Evolutionary conservation across 148 eudicot genomes (phyloP).

Genomic region (Cornus kousa): DNA sequence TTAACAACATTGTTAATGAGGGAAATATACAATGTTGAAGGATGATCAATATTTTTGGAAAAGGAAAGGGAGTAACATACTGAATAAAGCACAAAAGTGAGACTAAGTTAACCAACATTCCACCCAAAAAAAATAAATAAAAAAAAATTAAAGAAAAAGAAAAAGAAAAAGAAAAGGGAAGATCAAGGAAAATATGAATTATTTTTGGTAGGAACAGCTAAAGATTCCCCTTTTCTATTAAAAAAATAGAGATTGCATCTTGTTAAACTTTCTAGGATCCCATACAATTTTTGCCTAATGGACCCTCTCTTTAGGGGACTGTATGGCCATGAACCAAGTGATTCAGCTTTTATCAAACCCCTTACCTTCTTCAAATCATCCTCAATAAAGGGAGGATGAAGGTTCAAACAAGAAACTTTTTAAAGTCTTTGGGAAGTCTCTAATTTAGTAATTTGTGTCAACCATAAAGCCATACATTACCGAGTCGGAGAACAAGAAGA

Average conservation of each 20-base stretch:
- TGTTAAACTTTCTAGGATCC: background rate
- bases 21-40: too few relatives aligned
- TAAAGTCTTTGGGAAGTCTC: background rate
- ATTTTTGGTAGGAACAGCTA: background rate
- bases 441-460: background rate
- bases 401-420: background rate
- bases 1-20: too few relatives aligned
- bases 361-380: background rate
- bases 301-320: background rate
- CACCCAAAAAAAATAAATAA: background rate
- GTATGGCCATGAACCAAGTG: background rate
- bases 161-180: background rate
- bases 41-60: too few relatives aligned
- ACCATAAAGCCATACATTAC: background rate
- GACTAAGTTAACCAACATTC: background rate
- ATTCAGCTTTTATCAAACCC: background rate
- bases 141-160: too few relatives aligned
- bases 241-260: background rate
- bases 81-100: background rate
- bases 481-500: background rate
- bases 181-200: background rate
- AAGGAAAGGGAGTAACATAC: background rate
- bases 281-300: background rate
- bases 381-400: background rate
- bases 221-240: too few relatives aligned